Conservation (phyloP, 345 rosid genomes). For the Rubroshorea leprosula region DNA sequence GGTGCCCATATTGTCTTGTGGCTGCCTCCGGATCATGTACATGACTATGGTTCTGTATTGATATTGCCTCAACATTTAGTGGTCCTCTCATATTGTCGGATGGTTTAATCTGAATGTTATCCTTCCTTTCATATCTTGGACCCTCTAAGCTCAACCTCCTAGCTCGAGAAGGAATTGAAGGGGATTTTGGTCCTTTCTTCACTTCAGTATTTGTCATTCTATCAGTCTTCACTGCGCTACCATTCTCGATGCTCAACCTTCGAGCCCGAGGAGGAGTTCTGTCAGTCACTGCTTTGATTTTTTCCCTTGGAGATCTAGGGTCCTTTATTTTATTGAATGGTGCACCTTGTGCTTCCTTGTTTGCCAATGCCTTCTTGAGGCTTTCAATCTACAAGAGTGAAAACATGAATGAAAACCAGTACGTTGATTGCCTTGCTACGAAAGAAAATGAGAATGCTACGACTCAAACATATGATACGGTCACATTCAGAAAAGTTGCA, state of each 20-base stretch:
- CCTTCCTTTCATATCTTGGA: conserved; percentile 36
- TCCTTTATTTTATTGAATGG: conserved; percentile 30
- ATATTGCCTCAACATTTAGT: conserved; percentile 18
- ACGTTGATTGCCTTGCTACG: neutral
- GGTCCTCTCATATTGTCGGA: conserved; percentile 18
- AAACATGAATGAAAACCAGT: neutral
- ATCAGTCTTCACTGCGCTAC: conserved; percentile 39
- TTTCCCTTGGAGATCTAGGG: conserved; percentile 43
- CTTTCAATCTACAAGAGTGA: conserved; percentile 52
- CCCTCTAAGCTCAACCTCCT: conserved; percentile 66
- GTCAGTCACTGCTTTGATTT: conserved; percentile 37
- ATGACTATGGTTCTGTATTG: conserved; percentile 26
- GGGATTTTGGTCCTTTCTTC: conserved; percentile 44
- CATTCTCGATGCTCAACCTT: conserved; percentile 59
- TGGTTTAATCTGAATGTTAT: conserved; percentile 23
- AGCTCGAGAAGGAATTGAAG: conserved; percentile 37
- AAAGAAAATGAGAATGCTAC: neutral
- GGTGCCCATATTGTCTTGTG: conserved; percentile 23
- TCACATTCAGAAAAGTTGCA: too few species aligned
- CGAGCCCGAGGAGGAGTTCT: conserved; percentile 64
- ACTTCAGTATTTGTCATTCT: conserved; percentile 32
- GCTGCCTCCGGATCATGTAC: conserved; percentile 31
- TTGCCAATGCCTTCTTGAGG: conserved; percentile 77
- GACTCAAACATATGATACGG: too few species aligned
- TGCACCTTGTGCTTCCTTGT: conserved; percentile 37